Conservation (phyloP, 352 stramenopile genomes). For the Phytophthora kernoviae region DNA sequence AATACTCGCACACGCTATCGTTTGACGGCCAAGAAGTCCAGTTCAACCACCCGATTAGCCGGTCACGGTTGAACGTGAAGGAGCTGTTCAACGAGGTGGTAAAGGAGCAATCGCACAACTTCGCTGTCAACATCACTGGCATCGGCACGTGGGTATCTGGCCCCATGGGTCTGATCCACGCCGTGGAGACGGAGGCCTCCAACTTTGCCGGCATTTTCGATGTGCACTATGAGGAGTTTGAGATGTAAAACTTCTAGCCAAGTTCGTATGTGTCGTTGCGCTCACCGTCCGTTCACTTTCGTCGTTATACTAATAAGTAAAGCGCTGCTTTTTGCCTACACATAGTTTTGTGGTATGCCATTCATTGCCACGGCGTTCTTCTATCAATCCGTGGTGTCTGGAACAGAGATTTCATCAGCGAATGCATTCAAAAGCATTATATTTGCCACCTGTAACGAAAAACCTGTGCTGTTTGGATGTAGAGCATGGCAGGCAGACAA, state of each 20-base stretch:
- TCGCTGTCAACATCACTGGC: slow-evolving; percentile 77
- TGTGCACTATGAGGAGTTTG: slow-evolving; percentile 89
- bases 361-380: slow-evolving; percentile 4
- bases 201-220: slow-evolving; percentile 88
- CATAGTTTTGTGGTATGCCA: too few species aligned
- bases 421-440: too few species aligned
- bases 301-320: slow-evolving; percentile 36
- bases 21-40: slow-evolving; percentile 79
- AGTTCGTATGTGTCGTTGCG: slow-evolving; percentile 34
- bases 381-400: neutral
- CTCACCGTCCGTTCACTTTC: slow-evolving; percentile 22
- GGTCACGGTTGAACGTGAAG: slow-evolving; percentile 75
- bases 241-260: slow-evolving; percentile 70
- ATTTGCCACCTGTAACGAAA: too few species aligned
- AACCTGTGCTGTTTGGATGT: too few species aligned
- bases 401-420: too few species aligned
- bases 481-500: too few species aligned
- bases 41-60: slow-evolving; percentile 76
- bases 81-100: slow-evolving; percentile 79
- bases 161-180: slow-evolving; percentile 82
- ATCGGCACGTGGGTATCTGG: slow-evolving; percentile 86
- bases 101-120: slow-evolving; percentile 88
- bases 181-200: slow-evolving; percentile 71
- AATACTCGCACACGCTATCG: slow-evolving; percentile 80
- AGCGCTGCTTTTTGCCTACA: slow-evolving; percentile 10